These are phyloP conservation scores for Astrocystis sublimbata DNA, from an alignment of 495 filamentous ascomycete species.

Conservation along the genomic window DNA sequence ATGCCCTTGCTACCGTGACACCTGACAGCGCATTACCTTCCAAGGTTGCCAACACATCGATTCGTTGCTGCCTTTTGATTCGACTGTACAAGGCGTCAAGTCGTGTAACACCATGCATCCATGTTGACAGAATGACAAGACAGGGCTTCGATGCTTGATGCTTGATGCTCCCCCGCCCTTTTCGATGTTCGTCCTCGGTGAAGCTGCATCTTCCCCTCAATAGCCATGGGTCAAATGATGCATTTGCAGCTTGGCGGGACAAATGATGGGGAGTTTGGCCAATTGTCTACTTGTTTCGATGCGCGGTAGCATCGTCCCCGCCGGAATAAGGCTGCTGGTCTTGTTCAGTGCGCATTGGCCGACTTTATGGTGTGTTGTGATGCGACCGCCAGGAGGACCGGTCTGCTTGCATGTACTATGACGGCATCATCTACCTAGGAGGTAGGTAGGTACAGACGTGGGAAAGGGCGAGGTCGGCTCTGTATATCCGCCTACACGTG, in stretches of 20 bases:
- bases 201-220: slow-evolving; percentile 11
- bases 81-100: background rate
- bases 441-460: too few species aligned
- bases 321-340: too few species aligned
- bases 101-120: slow-evolving; percentile 12
- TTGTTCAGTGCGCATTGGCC: background rate
- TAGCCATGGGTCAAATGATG: background rate
- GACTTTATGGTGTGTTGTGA: background rate
- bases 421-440: too few species aligned
- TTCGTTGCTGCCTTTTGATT: slow-evolving; percentile 7
- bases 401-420: slow-evolving; percentile 2
- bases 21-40: too few species aligned
- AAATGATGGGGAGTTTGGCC: background rate
- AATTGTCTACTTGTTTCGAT: background rate
- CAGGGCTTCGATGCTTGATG: too few species aligned
- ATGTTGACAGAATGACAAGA: background rate
- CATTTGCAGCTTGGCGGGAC: background rate
- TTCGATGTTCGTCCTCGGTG: background rate
- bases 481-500: too few species aligned
- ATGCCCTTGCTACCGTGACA: too few species aligned
- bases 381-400: background rate
- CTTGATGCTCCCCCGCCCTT: background rate
- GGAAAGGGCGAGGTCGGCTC: too few species aligned
- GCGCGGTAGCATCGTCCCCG: background rate
- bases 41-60: slow-evolving; percentile 15